A percentile compares a stretch with the other conserved stretches of the same genome.
Conservation (phyloP, 2,329 filamentous ascomycete genomes). For the Hymenoscyphus infarciens region DNA sequence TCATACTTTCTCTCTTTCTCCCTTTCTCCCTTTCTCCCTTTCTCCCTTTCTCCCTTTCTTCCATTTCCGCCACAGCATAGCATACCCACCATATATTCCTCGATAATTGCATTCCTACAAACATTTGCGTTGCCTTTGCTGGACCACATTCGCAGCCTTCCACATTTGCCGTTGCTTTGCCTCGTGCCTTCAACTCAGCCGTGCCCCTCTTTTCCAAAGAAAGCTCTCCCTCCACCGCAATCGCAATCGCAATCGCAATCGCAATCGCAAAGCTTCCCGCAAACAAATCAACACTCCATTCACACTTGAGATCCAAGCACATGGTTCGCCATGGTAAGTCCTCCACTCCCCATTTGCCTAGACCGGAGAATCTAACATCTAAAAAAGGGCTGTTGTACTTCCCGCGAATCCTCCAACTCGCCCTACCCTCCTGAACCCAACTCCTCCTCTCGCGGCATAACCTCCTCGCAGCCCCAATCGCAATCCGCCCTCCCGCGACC, state of each 20-base stretch:
- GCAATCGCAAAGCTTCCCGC: background rate
- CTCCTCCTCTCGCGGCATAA: conserved; percentile 53
- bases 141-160: background rate
- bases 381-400: conserved; percentile 13
- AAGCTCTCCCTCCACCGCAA: background rate
- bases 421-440: conserved; percentile 28
- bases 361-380: background rate
- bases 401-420: conserved; percentile 7
- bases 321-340: conserved; percentile 10
- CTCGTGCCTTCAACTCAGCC: background rate
- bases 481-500: conserved; percentile 26
- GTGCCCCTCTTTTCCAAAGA: conserved; percentile 1
- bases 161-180: background rate
- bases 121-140: background rate
- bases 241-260: background rate
- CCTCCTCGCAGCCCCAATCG: conserved; percentile 26
- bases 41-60: too few species aligned
- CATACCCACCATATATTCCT: background rate
- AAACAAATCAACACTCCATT: background rate
- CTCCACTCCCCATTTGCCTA: background rate
- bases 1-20: background rate
- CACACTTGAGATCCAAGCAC: background rate
- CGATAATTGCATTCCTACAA: background rate
- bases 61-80: background rate
- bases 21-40: too few species aligned